Base-by-base conservation (phyloP, 75 land plant species). In the Picea sitchensis region DNA sequence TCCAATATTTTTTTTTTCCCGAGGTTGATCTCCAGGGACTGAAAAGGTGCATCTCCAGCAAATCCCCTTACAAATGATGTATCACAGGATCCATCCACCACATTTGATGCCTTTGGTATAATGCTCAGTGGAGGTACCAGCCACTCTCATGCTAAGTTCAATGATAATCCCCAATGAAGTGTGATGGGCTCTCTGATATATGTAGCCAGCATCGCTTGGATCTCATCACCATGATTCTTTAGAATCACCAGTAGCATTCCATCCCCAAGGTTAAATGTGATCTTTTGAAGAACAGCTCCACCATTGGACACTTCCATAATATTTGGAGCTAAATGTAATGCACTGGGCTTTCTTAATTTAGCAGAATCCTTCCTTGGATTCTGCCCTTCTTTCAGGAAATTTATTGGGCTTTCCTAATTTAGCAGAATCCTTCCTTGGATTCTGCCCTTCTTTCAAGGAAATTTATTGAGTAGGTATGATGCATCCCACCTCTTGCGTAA, bases 131-230 rank as follows among this genome's bases (percentile, higher is more conserved):
- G 91, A 62, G 93, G 93, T 65, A 87, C 93, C 89, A 85, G 57
- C 93, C 93, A 91, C 65, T 89, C 86, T 20, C 82, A 68, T 17
- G 80, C 71, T 36, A 74, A 79, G 14, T 67, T 75, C 78, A 82
- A 83, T 63, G 89, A 89, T 44, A 89, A 77, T 56, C 86, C 91
- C 91, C 93, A 91, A 81, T 90, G 93, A 81, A 91, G 84, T 23
- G 80, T 73, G 30, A 84, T 61, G 34, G 86, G 78, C 71, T 86
- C 88, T 71, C 79, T 82, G 57, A 89, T 51, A 79, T 85, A 80
- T 36, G 85, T 47, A 3, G 86, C 91, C 57, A 91, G n/a, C 61
- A 78, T 38, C 14, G 85, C 80, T 56, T 51, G 78, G 8, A 73
- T 75, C 11, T 80, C 71, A 32, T 83, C 87, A 6, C 76, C 88